These are phyloP conservation scores for Yueomyces sinensis DNA, from an alignment of 805 yeast genomes.

Conservation along the genomic window DNA sequence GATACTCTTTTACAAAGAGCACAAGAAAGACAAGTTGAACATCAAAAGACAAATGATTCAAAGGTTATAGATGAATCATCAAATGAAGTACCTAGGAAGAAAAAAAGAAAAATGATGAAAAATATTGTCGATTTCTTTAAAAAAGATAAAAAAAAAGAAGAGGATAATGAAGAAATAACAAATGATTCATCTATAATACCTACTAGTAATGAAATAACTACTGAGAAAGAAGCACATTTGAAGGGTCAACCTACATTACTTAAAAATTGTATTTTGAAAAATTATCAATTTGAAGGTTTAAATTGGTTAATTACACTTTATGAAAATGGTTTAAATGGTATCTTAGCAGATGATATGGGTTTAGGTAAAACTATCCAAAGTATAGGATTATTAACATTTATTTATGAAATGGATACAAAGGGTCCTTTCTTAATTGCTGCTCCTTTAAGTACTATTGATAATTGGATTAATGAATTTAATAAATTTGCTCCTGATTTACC, in stretches of 20 bases:
- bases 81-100: slow-evolving; percentile 8
- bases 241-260: slow-evolving; percentile 42
- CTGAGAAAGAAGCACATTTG: slow-evolving; percentile 7
- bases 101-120: slow-evolving; percentile 9
- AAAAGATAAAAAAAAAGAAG: slow-evolving; percentile 3
- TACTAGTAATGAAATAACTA: slow-evolving; percentile 8
- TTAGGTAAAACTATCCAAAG: slow-evolving; percentile 88
- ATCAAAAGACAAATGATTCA: slow-evolving; percentile 7
- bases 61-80: slow-evolving; percentile 7
- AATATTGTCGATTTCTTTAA: slow-evolving; percentile 15
- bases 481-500: slow-evolving; percentile 62
- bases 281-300: slow-evolving; percentile 79
- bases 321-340: slow-evolving; percentile 91
- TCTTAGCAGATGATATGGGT: slow-evolving; percentile 97
- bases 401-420: slow-evolving; percentile 61
- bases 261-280: slow-evolving; percentile 52
- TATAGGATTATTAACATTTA: slow-evolving; percentile 61
- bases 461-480: slow-evolving; percentile 67
- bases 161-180: slow-evolving; percentile 4
- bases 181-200: background rate
- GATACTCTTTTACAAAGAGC: slow-evolving; percentile 44
- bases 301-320: slow-evolving; percentile 83
- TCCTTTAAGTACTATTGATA: slow-evolving; percentile 73
- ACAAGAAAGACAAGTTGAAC: slow-evolving; percentile 30
- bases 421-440: slow-evolving; percentile 75